Base-by-base conservation (phyloP, 805 yeast genomes). In the Brettanomyces nanus region DNA sequence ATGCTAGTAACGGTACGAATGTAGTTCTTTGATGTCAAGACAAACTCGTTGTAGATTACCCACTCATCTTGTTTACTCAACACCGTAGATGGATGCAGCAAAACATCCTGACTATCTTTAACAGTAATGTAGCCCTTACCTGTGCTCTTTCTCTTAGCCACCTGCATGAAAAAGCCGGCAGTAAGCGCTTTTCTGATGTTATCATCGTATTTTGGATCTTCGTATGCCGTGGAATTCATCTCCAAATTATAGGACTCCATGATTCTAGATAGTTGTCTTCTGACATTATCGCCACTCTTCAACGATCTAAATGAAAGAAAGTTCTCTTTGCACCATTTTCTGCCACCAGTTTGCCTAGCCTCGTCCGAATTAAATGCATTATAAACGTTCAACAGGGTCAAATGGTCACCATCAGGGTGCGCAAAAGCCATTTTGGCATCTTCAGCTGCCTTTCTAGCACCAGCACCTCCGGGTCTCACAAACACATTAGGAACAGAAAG, bases 151-250 rank as follows among this genome's bases (percentile, higher is more conserved):
- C 85, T 85, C 65, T 89, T 92, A 25, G 97, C 97, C 39, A 85
- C 95, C 66, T 92, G 98, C 97, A 92, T 89, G 68, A 92, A 92
- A 60, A 87, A 89, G 2, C 98, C 98, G n/a, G 85, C 74, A 4
- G 85, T 72, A 41, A 92, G 62, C 0, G 97, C 95, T 58, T 82
- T 84, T 40, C 95, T 72, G 46, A 92, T 79, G 51, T 85, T 82
- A 49, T 73, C 78, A 59, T 79, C 80, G 62, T 85, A 87, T 30
- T 57, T 54, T 36, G 73, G 75, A 51, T 77, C 80, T 20, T 75
- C 82, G 44, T 62, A 72, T 29, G 82, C 79, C 2, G 86, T 80
- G 34, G 86, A 74, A 42, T 73, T 69, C 38, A 92, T 62, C 40
- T 79, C 85, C 40, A 90, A 63, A 51, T 84, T 92, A 52, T 79